phyloP scores from a whole-genome alignment of 2,329 filamentous ascomycete species.

The Sclerotinia spermophila region DNA sequence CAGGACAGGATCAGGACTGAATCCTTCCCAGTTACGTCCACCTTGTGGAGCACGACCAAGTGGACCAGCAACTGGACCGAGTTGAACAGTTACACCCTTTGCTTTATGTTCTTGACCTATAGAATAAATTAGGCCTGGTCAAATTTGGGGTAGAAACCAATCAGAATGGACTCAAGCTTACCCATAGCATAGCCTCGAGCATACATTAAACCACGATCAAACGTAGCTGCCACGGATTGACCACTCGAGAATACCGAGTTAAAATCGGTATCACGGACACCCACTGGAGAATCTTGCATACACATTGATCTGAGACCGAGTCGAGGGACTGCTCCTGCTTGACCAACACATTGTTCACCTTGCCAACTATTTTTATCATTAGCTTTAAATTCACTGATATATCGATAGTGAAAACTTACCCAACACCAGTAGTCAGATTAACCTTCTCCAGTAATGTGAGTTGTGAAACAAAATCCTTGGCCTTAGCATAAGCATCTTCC shows the following conservation, averaged over 20 bases:
- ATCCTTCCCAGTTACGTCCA: slow-evolving; percentile 68
- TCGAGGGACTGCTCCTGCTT: slow-evolving; percentile 33
- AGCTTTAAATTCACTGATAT: not conserved
- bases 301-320: slow-evolving; percentile 36
- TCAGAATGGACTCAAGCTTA: not conserved
- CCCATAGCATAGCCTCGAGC: slow-evolving; percentile 48
- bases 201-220: slow-evolving; percentile 60
- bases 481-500: slow-evolving; percentile 69
- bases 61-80: slow-evolving; percentile 70
- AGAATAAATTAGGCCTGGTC: not conserved
- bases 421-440: slow-evolving; percentile 84
- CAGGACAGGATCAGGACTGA: slow-evolving; percentile 66
- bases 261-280: slow-evolving; percentile 55
- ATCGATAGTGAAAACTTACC: slow-evolving; percentile 12
- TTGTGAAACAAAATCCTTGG: slow-evolving; percentile 62
- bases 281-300: slow-evolving; percentile 37
- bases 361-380: slow-evolving; percentile 20
- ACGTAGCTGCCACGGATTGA: slow-evolving; percentile 66
- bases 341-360: slow-evolving; percentile 35
- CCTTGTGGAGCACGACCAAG: slow-evolving; percentile 65
- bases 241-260: slow-evolving; percentile 68
- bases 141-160: not conserved
- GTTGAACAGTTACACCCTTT: slow-evolving; percentile 71
- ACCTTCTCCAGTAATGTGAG: slow-evolving; percentile 84
- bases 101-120: slow-evolving; percentile 56